phyloP scores from a whole-genome alignment of 148 eudicot species.

The Rhododendron henanense region DNA sequence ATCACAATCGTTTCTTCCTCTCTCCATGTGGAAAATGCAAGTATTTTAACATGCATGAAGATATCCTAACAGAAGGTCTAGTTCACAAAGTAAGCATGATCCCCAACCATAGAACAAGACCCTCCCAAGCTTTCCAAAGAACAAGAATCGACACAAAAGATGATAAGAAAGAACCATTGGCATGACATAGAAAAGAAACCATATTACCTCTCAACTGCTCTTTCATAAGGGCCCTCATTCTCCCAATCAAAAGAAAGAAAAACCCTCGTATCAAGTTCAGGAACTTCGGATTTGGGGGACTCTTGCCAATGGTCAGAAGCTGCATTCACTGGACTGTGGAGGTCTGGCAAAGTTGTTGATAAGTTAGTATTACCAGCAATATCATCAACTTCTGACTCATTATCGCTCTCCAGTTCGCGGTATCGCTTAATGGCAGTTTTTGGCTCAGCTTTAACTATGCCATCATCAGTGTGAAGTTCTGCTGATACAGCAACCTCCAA shows the following conservation, averaged over 20 bases:
- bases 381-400: slow-evolving; percentile 79
- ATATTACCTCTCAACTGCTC: slow-evolving; percentile 79
- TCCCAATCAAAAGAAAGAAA: slow-evolving; percentile 94
- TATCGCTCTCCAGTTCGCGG: slow-evolving; percentile 72
- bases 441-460: slow-evolving; percentile 29
- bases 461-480: slow-evolving; percentile 42
- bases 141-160: not conserved
- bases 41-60: not conserved
- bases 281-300: slow-evolving; percentile 41
- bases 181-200: not conserved
- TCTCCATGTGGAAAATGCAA: not conserved
- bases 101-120: not conserved
- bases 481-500: slow-evolving; percentile 71
- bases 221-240: slow-evolving; percentile 89
- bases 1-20: not conserved
- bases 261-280: slow-evolving; percentile 49
- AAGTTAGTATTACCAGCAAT: slow-evolving; percentile 33
- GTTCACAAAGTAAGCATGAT: not conserved
- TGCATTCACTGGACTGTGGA: slow-evolving; percentile 28
- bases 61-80: not conserved
- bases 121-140: not conserved
- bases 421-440: slow-evolving; percentile 61
- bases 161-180: not conserved
- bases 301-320: slow-evolving; percentile 50
- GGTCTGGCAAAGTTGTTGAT: slow-evolving; percentile 36